Evolutionary conservation across 1,139 yeast species (phyloP).

Genomic region (Zygosaccharomyces sapae): DNA sequence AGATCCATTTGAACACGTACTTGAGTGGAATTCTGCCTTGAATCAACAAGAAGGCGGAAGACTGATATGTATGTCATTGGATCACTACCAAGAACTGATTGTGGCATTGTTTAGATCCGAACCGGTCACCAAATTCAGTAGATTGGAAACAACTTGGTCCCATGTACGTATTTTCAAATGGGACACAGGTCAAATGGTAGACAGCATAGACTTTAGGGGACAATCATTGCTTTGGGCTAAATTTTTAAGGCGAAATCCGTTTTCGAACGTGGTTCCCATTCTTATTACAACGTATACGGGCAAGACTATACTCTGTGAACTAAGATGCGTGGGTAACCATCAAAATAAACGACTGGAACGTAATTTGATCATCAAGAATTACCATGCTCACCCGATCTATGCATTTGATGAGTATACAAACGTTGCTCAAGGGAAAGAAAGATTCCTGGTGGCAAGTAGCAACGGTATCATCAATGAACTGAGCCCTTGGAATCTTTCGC

Average conservation of each 20-base stretch:
- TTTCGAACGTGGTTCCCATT: conserved; percentile 7
- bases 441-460: conserved; percentile 22
- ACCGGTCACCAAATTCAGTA: conserved; percentile 7
- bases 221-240: conserved; percentile 18
- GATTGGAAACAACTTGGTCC: conserved; percentile 11
- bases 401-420: conserved; percentile 15
- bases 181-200: conserved; percentile 18
- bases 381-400: conserved; percentile 19
- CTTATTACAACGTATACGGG: conserved; percentile 23
- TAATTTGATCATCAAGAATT: conserved; percentile 22
- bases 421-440: conserved; percentile 11
- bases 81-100: conserved; percentile 14
- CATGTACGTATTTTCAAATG: conserved; percentile 17
- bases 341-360: conserved; percentile 16
- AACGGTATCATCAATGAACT: conserved; percentile 23
- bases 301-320: conserved; percentile 27
- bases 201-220: conserved; percentile 22
- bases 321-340: conserved; percentile 11
- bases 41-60: background rate
- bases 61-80: conserved; percentile 18
- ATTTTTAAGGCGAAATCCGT: conserved; percentile 16
- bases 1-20: background rate
- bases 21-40: background rate
- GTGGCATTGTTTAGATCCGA: conserved; percentile 9
- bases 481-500: conserved; percentile 20